These are phyloP conservation scores for Tuber indicum DNA, from an alignment of 495 filamentous ascomycete species.

Conservation along the genomic window DNA sequence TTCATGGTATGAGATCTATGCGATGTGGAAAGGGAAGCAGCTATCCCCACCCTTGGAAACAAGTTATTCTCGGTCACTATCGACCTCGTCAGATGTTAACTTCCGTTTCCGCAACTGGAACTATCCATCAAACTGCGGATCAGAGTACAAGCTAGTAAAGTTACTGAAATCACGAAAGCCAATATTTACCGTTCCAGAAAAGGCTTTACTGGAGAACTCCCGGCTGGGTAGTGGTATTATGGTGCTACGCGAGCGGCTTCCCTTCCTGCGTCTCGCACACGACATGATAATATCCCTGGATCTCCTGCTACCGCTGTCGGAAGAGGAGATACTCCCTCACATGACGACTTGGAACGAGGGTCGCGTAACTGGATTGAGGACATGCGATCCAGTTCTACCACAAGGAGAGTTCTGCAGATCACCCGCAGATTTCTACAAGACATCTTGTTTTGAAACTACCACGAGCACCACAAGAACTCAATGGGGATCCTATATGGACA, in stretches of 20 bases:
- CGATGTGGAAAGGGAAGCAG: too few relatives aligned
- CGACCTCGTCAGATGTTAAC: too few relatives aligned
- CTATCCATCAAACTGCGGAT: too few relatives aligned
- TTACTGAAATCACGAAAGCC: background rate
- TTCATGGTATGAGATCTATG: too few relatives aligned
- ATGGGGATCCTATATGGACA: background rate
- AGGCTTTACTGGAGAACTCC: background rate
- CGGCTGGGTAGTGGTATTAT: background rate
- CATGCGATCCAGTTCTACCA: background rate
- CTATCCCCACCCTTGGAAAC: too few relatives aligned
- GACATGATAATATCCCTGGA: background rate
- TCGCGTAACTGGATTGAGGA: background rate
- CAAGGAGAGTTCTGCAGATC: too few relatives aligned
- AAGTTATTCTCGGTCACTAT: too few relatives aligned
- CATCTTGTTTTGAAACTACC: too few relatives aligned
- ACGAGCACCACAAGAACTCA: background rate
- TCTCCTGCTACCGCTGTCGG: background rate
- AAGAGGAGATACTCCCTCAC: too few relatives aligned
- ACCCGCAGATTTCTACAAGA: too few relatives aligned
- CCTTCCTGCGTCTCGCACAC: accelerated
- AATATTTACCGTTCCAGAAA: background rate
- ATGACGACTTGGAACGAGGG: background rate
- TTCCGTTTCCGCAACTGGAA: too few relatives aligned
- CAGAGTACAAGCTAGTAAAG: too few relatives aligned
- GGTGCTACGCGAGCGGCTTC: background rate